These are phyloP conservation scores for Peziza echinospora DNA, from an alignment of 495 filamentous ascomycete species.

Conservation along the genomic window DNA sequence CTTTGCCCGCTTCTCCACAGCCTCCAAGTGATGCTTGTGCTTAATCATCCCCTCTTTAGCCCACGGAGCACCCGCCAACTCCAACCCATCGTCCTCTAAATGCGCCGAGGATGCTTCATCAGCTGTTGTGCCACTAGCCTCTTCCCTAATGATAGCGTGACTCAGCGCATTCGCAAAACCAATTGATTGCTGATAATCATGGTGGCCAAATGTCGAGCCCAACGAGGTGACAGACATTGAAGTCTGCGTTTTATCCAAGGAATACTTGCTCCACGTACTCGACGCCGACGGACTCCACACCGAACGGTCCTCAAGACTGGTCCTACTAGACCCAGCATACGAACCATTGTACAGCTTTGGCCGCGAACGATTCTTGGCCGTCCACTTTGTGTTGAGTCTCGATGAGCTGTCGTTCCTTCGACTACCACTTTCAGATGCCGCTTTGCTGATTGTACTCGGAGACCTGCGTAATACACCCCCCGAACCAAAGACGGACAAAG, in stretches of 20 bases:
- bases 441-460: constrained; percentile 79
- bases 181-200: constrained; percentile 86
- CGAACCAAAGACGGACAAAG: constrained; percentile 32
- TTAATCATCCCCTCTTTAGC: constrained; percentile 90
- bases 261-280: constrained; percentile 89
- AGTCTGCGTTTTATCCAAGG: constrained; percentile 68
- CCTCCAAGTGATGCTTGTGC: constrained; percentile 88
- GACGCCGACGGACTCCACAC: constrained; percentile 78
- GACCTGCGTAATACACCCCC: constrained; percentile 57
- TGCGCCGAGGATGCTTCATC: constrained; percentile 38
- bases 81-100: constrained; percentile 77
- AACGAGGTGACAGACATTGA: constrained; percentile 80
- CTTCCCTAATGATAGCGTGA: constrained; percentile 90
- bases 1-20: constrained; percentile 71
- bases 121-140: constrained; percentile 36
- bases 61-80: constrained; percentile 83
- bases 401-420: constrained; percentile 7
- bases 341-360: constrained; percentile 57
- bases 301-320: constrained; percentile 79
- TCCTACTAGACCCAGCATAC: constrained; percentile 73
- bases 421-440: constrained; percentile 38
- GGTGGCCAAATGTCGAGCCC: constrained; percentile 50
- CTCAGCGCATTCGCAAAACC: constrained; percentile 94
- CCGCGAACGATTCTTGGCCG: constrained; percentile 64
- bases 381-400: constrained; percentile 46